These are phyloP conservation scores for Fusarium sp. DNA, from an alignment of 2,329 filamentous ascomycete species.

Conservation along the genomic window DNA sequence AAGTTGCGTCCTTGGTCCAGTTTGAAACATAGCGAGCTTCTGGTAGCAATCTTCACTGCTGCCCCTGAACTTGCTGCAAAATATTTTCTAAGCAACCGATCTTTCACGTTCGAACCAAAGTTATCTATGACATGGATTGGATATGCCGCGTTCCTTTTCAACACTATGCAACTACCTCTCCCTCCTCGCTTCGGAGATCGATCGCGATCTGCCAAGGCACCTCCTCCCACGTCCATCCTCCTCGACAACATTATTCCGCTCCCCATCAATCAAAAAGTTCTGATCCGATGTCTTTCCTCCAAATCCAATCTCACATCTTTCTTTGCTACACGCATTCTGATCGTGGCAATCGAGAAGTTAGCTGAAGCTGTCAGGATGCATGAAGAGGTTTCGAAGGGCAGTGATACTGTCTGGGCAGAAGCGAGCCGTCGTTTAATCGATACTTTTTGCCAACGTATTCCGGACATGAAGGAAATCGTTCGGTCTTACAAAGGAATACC, in stretches of 20 bases:
- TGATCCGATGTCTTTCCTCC: slow-evolving; percentile 80
- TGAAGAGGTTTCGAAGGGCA: slow-evolving; percentile 51
- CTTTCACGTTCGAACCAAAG: slow-evolving; percentile 90
- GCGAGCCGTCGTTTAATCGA: slow-evolving; percentile 72
- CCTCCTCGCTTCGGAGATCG: slow-evolving; percentile 76
- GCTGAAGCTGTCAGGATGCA: slow-evolving; percentile 69
- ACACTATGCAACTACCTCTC: slow-evolving; percentile 76
- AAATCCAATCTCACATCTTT: slow-evolving; percentile 83
- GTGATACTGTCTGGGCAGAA: slow-evolving; percentile 69
- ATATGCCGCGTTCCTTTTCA: slow-evolving; percentile 88
- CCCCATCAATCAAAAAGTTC: slow-evolving; percentile 79
- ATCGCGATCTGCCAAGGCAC: slow-evolving; percentile 67
- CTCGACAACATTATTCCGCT: slow-evolving; percentile 88
- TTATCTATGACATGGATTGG: slow-evolving; percentile 94
- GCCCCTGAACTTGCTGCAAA: slow-evolving; percentile 88
- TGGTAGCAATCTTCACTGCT: slow-evolving; percentile 79
- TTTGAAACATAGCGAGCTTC: slow-evolving; percentile 79
- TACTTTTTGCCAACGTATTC: slow-evolving; percentile 80
- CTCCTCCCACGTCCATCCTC: slow-evolving; percentile 80
- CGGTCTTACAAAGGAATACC: slow-evolving; percentile 74
- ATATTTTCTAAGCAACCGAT: slow-evolving; percentile 82
- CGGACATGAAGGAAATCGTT: slow-evolving; percentile 82
- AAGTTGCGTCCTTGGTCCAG: slow-evolving; percentile 85
- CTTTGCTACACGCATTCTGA: slow-evolving; percentile 82
- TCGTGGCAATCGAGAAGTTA: slow-evolving; percentile 82